Percentiles rank a stretch among this genome's conserved stretches.
phyloP scores from a whole-genome alignment of 2,329 filamentous ascomycete species.

The Mariannaea elegans region DNA sequence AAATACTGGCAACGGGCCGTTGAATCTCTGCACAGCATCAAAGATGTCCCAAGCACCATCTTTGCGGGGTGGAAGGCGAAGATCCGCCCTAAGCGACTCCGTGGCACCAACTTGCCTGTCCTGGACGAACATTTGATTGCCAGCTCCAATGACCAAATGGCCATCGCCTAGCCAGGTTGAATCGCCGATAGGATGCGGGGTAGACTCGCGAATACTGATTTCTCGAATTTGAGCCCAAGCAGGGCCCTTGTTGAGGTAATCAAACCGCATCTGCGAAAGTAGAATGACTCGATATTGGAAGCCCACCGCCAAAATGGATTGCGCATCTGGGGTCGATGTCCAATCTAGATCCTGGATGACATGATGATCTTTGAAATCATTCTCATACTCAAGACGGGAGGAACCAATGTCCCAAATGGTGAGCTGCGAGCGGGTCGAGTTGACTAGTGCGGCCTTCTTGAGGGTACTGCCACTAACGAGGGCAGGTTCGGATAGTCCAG shows the following conservation, averaged over 20 bases:
- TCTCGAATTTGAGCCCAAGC: slow-evolving; percentile 88
- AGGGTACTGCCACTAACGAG: slow-evolving; percentile 87
- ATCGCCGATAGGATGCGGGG: slow-evolving; percentile 90
- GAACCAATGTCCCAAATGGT: slow-evolving; percentile 93
- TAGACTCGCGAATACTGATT: slow-evolving; percentile 81
- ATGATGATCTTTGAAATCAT: slow-evolving; percentile 77
- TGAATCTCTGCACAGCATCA: slow-evolving; percentile 82
- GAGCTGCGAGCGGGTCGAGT: slow-evolving; percentile 74
- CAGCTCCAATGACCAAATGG: slow-evolving; percentile 85
- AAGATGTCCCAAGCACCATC: slow-evolving; percentile 75
- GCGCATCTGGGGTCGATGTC: slow-evolving; percentile 89
- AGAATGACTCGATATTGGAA: slow-evolving; percentile 87
- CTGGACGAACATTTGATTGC: slow-evolving; percentile 90
- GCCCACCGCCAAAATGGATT: slow-evolving; percentile 90
- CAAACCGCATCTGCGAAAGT: slow-evolving; percentile 87
- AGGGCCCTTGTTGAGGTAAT: slow-evolving; percentile 88
- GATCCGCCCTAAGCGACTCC: slow-evolving; percentile 64
- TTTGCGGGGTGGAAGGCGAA: slow-evolving; percentile 58
- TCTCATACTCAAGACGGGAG: slow-evolving; percentile 81
- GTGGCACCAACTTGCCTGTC: slow-evolving; percentile 76
- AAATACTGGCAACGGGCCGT: slow-evolving; percentile 87
- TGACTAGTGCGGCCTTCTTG: slow-evolving; percentile 86
- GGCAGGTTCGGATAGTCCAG: slow-evolving; percentile 75
- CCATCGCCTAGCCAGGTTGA: slow-evolving; percentile 91
- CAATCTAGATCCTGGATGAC: slow-evolving; percentile 89